Conservation (phyloP, 2,329 filamentous ascomycete species). For the Hysterium pulicare region DNA sequence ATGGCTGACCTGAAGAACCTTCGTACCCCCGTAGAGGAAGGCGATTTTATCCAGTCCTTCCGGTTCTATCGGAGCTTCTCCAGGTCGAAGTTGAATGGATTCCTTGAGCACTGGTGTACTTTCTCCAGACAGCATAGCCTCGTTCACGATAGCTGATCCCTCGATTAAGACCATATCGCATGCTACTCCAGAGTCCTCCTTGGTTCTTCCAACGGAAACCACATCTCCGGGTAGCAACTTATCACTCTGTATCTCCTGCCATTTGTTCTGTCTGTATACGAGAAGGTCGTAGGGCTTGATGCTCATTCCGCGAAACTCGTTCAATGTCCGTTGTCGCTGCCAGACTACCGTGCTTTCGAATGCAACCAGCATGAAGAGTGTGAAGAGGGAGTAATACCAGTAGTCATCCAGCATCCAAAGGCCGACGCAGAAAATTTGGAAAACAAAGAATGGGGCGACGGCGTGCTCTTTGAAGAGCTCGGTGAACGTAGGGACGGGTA, state of each 20-base stretch:
- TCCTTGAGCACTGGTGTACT: conserved; percentile 97
- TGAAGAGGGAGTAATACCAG: conserved; percentile 99
- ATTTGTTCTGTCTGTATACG: conserved; percentile 83
- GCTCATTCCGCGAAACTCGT: conserved; percentile 97
- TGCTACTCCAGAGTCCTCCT: conserved; percentile 94
- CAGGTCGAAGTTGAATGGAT: conserved; percentile 84
- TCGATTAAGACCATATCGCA: conserved; percentile 96
- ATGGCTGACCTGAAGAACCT: conserved; percentile 92
- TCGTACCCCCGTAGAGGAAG: conserved; percentile 95
- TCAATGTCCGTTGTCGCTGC: conserved; percentile 94
- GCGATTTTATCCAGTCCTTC: conserved; percentile 95
- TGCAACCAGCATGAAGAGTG: conserved; percentile 93
- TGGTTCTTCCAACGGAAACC: conserved; percentile 86
- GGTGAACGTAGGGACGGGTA: conserved; percentile 90
- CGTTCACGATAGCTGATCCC: conserved; percentile 95
- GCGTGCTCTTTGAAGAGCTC: conserved; percentile 98
- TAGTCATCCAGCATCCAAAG: conserved; percentile 99
- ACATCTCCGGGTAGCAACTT: conserved; percentile 90
- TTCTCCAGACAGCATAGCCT: conserved; percentile 98
- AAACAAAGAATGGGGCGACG: conserved; percentile 98
- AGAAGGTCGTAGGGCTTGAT: conserved; percentile 97
- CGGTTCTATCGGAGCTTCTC: conserved; percentile 74
- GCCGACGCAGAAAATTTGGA: conserved; percentile 97
- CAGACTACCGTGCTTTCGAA: conserved; percentile 99
- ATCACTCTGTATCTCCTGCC: conserved; percentile 86